Base-by-base conservation (phyloP, 352 stramenopile genomes). In the Pythium periplocum region DNA sequence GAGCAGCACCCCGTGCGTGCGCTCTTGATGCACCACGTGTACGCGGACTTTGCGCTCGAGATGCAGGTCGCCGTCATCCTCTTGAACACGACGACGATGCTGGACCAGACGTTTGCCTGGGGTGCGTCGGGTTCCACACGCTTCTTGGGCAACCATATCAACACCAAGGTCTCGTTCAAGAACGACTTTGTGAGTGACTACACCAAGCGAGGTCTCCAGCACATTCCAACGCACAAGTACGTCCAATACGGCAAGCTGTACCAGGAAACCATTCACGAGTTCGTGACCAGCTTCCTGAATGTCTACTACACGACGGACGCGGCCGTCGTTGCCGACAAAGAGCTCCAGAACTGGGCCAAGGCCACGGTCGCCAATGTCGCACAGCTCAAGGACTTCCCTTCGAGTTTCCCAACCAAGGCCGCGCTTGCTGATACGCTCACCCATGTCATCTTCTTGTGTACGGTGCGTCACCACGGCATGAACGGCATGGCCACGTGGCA, bases 341-440 rank as follows among this genome's bases (percentile, higher is more conserved):
- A 83, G 47, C 54, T 83, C n/a, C 73, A 84, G 45, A 73, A 56
- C 11, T 84, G 71, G 71, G 66, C 71, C 0, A 30, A 32, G 4
- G 57, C 51, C 12, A 58, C 60, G 31, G 61, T 26, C 17, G 17
- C 70, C 4, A 31, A 40, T 12, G 33, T 83, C 0, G 43, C 58
- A 2, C 50, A 69, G 11, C 55, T 83, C 9, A 43, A 66, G 4
- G 68, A 60, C 6, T 83, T 80, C 33, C 68, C 69, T 2, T 9
- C 56, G 0, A 2, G 30, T 0, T 61, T 80, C 31, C 10, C 41
- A 0, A 56, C 45, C 31, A 68, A 54, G 35, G 39, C 58, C 1
- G 49, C 42, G 2, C 53, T 83, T 3, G 41, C 51, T 0, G 56
- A 45, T 26, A 40, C 80, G 1, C 30, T 83, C 37, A 62, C 61